Conservation (phyloP, 768 basidiomycete species). For the Mycena filopes region DNA sequence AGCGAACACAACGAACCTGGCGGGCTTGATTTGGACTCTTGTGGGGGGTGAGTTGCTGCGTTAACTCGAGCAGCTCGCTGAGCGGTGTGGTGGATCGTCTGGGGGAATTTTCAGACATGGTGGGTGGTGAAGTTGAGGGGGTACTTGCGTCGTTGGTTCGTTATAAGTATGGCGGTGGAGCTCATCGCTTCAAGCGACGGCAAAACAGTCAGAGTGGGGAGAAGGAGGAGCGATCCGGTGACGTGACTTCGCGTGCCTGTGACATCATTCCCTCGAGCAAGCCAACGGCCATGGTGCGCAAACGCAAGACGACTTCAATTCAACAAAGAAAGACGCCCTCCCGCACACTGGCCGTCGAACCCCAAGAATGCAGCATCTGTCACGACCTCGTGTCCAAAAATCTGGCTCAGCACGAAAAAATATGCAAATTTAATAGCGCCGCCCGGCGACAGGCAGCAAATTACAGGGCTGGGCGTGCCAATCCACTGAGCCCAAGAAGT, state of each 20-base stretch:
- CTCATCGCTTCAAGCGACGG: background rate
- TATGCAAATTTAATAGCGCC: conserved; percentile 9
- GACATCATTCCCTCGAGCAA: conserved; percentile 7
- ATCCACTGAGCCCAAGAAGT: background rate
- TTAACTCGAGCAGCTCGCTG: conserved; percentile 6
- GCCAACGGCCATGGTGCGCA: conserved; percentile 2
- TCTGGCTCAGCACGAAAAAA: conserved; percentile 14
- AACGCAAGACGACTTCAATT: background rate
- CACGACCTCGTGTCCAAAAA: conserved; percentile 7
- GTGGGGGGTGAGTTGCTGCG: conserved; percentile 19
- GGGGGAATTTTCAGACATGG: background rate
- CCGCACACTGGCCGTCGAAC: background rate
- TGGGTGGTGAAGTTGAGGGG: too few species aligned
- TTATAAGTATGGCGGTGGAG: conserved; percentile 1
- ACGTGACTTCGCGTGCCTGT: background rate
- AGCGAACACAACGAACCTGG: background rate
- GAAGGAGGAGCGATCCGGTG: background rate
- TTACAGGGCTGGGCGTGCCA: background rate
- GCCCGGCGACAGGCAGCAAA: background rate
- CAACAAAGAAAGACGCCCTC: background rate
- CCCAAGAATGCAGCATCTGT: conserved; percentile 13
- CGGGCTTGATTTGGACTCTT: conserved; percentile 4
- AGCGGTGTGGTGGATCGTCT: conserved; percentile 4
- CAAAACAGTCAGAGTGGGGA: background rate
- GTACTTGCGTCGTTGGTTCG: too few species aligned